phyloP scores from a whole-genome alignment of 768 basidiomycete genomes.

The Tricholoma furcatifolium region DNA sequence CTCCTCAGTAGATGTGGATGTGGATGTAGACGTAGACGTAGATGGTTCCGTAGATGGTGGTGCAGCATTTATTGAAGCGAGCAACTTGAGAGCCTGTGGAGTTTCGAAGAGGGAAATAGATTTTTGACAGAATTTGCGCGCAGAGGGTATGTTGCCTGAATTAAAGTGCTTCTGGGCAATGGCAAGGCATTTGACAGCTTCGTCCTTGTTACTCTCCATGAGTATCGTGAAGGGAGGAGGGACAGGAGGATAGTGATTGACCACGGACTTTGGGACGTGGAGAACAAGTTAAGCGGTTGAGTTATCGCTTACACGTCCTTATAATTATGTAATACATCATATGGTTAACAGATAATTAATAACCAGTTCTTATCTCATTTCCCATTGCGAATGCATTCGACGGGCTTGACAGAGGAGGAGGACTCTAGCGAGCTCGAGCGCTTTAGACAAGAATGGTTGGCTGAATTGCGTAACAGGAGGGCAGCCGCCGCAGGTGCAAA shows the following conservation, averaged over 20 bases:
- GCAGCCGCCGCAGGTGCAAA: constrained; percentile 9
- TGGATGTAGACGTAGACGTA: constrained; percentile 31
- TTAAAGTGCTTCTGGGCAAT: constrained; percentile 79
- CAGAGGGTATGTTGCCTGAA: constrained; percentile 69
- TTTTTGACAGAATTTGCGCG: constrained; percentile 89
- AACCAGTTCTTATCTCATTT: neutral
- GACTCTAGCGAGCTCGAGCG: constrained; percentile 62
- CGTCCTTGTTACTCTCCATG: constrained; percentile 91
- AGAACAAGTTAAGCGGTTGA: constrained; percentile 15
- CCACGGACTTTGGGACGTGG: constrained; percentile 15
- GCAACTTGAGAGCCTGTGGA: constrained; percentile 66
- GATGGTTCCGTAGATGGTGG: constrained; percentile 44
- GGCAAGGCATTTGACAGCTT: constrained; percentile 76
- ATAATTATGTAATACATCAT: constrained; percentile 9
- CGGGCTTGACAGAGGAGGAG: constrained; percentile 22
- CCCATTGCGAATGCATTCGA: constrained; percentile 20
- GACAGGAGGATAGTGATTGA: constrained; percentile 6
- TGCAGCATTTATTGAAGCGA: constrained; percentile 64
- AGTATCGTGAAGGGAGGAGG: neutral
- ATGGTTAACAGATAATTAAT: constrained; percentile 9
- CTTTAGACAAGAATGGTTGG: constrained; percentile 76
- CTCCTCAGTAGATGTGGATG: constrained; percentile 48
- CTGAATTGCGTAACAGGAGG: constrained; percentile 52
- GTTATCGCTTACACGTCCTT: constrained; percentile 10
- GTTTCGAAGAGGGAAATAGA: constrained; percentile 82